Conservation (phyloP, 2,329 filamentous ascomycete species). For the Hypoxylon sp. region DNA sequence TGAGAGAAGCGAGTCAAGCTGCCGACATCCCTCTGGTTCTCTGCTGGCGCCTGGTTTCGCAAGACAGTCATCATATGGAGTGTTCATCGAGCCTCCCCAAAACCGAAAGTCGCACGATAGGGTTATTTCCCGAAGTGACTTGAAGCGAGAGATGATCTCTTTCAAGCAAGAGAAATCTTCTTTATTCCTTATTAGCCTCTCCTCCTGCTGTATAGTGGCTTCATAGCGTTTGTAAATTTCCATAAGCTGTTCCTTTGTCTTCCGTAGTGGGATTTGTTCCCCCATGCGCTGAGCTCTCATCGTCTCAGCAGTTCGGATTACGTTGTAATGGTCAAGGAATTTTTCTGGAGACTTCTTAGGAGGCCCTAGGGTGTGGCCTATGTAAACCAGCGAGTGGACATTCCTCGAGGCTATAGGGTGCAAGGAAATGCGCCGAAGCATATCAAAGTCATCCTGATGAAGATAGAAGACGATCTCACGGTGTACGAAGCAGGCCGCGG, state of each 20-base stretch:
- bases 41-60: conserved; percentile 13
- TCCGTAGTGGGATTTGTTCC: conserved; percentile 2
- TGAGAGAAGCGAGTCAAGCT: conserved; percentile 47
- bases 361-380: conserved; percentile 39
- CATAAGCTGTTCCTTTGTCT: conserved; percentile 30
- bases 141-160: conserved; percentile 47
- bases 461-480: conserved; percentile 52
- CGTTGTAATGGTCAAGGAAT: conserved; percentile 29
- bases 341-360: conserved; percentile 38
- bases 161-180: conserved; percentile 42
- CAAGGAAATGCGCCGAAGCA: conserved; percentile 47
- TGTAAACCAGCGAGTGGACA: conserved; percentile 49
- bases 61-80: conserved; percentile 27
- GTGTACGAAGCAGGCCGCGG: conserved; percentile 59
- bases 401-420: conserved; percentile 47
- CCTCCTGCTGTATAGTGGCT: conserved; percentile 38
- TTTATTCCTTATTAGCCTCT: conserved; percentile 30
- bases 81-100: conserved; percentile 31
- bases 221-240: conserved; percentile 45
- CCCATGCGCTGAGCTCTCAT: background rate
- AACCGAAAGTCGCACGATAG: conserved; percentile 42
- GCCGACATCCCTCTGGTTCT: conserved; percentile 44
- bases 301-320: conserved; percentile 1
- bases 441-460: conserved; percentile 47
- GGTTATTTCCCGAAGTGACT: conserved; percentile 43